A percentile compares a stretch with the other conserved stretches of the same genome.
phyloP scores from a whole-genome alignment of 306 rosid genomes.

The Corylus avellana region DNA sequence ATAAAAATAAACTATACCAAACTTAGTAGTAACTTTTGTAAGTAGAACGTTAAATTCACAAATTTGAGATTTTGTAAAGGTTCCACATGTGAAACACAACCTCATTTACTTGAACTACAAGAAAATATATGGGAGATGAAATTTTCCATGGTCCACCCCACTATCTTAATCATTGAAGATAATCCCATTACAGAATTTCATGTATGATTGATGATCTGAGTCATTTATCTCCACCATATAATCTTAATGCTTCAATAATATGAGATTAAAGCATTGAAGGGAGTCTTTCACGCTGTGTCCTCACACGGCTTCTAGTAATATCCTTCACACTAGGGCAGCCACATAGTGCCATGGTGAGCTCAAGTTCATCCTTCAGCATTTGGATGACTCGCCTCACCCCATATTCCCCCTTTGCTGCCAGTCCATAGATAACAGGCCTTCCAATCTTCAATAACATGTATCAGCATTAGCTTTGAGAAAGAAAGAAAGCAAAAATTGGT shows the following conservation, averaged over 20 bases:
- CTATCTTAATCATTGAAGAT: neutral
- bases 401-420: constrained; percentile 54
- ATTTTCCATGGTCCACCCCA: neutral
- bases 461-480: neutral
- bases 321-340: constrained; percentile 50
- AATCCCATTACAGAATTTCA: neutral
- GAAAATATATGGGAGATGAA: neutral
- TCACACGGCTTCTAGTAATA: constrained; percentile 53
- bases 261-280: constrained; percentile 46
- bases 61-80: too few relatives aligned
- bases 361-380: constrained; percentile 58
- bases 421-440: constrained; percentile 32
- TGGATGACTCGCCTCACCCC: constrained; percentile 54
- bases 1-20: too few relatives aligned
- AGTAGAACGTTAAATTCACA: neutral
- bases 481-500: neutral
- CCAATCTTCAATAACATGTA: constrained; percentile 1
- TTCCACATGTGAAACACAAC: neutral
- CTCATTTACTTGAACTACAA: neutral
- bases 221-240: neutral
- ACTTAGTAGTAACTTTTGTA: too few relatives aligned
- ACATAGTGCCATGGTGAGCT: constrained; percentile 55
- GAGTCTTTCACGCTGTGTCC: constrained; percentile 33
- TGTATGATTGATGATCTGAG: neutral
- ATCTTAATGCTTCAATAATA: neutral